Percentiles rank a stretch among this genome's conserved stretches.
These are phyloP conservation scores for Rhizopus stolonifer DNA, from an alignment of 371 early-diverging fungal genomes.

Conservation along the genomic window DNA sequence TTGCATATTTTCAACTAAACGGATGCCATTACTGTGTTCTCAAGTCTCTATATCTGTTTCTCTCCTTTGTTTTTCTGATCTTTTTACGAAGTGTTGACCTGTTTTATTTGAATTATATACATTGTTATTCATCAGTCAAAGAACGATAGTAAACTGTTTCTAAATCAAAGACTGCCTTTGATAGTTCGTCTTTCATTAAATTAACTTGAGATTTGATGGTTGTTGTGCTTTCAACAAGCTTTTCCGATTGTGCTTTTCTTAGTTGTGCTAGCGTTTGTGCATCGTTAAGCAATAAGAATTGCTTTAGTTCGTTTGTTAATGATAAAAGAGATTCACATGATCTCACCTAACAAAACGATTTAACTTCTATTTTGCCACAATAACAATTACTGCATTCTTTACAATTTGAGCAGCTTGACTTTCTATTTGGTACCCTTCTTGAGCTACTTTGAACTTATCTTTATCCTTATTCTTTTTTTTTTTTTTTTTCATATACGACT, in stretches of 20 bases:
- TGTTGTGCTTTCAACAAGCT: constrained; percentile 25
- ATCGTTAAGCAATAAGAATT: constrained; percentile 67
- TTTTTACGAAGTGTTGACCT: not conserved
- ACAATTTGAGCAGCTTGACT: constrained; percentile 75
- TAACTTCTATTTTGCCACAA: not conserved
- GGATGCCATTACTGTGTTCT: too few relatives aligned
- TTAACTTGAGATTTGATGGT: constrained; percentile 35
- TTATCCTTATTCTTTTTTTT: constrained; percentile 52
- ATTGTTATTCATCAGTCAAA: constrained; percentile 23
- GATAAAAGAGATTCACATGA: constrained; percentile 66
- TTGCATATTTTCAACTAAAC: too few relatives aligned
- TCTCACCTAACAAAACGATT: constrained; percentile 40
- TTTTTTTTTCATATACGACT: not conserved
- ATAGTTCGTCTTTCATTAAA: constrained; percentile 33
- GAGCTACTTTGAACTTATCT: constrained; percentile 69
- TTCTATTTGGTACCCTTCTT: constrained; percentile 72
- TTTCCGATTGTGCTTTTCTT: constrained; percentile 29
- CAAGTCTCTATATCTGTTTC: too few relatives aligned
- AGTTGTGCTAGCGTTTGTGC: constrained; percentile 60
- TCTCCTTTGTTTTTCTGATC: not conserved
- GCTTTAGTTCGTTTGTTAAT: constrained; percentile 68
- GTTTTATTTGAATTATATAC: not conserved
- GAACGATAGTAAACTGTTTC: constrained; percentile 47
- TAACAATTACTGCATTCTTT: constrained; percentile 15
- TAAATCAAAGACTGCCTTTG: constrained; percentile 41